Evolutionary conservation across 371 early-diverging fungal genomes (phyloP).

Genomic region (Neoconidiobolus thromboides): DNA sequence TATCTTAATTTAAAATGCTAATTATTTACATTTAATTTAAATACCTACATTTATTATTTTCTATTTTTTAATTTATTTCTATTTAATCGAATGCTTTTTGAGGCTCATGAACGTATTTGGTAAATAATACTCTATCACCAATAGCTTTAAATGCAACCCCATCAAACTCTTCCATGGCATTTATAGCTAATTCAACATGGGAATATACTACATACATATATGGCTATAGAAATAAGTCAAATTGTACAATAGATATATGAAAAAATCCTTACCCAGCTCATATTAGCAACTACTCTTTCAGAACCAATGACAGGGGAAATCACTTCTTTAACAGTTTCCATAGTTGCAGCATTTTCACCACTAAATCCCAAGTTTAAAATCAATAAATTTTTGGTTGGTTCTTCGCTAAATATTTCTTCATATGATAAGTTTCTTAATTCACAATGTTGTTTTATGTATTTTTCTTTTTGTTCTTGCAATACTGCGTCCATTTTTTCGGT

Average conservation of each 20-base stretch:
- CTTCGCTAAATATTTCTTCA: conserved; percentile 1
- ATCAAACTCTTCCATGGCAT: conserved; percentile 4
- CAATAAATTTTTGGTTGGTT: conserved; percentile 2
- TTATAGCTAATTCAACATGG: conserved; percentile 1
- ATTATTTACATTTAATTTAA: no score
- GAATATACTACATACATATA: conserved; percentile 3
- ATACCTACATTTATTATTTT: neutral
- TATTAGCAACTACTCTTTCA: conserved; percentile 2
- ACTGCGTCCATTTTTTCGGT: no score
- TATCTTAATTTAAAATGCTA: no score
- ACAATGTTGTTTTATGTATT: no score
- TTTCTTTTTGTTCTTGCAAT: no score
- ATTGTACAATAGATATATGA: neutral
- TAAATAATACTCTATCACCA: neutral
- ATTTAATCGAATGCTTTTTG: conserved; percentile 3
- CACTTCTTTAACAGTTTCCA: neutral
- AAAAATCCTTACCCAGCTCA: conserved; percentile 1
- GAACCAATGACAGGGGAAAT: neutral
- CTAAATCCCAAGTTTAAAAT: conserved; percentile 2
- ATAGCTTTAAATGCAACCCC: neutral
- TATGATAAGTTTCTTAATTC: neutral
- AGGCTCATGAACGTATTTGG: neutral
- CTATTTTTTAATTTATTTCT: neutral
- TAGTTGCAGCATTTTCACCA: neutral
- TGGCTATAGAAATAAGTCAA: neutral